Conservation (phyloP, 1,284 basidiomycete genomes). For the Ganoderma boninense region DNA sequence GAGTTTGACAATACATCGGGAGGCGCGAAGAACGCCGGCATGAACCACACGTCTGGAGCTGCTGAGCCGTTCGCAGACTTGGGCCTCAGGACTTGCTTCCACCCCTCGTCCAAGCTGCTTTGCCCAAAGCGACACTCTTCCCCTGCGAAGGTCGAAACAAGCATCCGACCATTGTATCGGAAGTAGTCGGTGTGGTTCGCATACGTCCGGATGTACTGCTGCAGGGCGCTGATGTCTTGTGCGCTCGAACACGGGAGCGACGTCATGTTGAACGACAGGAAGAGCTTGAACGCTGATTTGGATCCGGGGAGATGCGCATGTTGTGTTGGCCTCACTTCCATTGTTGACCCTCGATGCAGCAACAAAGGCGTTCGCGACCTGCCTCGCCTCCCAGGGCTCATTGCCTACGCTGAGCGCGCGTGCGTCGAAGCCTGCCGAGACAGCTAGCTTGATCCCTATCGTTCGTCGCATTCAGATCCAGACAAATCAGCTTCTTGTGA, state of each 20-base stretch:
- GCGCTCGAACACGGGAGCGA: slow-evolving; percentile 50
- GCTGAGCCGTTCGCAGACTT: slow-evolving; percentile 28
- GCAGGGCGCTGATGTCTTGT: slow-evolving; percentile 47
- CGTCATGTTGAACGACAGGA: slow-evolving; percentile 67
- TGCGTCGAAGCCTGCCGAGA: slow-evolving; percentile 49
- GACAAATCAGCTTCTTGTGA: neutral
- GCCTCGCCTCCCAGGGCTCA: slow-evolving; percentile 57
- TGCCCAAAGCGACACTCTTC: slow-evolving; percentile 58
- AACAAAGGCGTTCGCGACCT: slow-evolving; percentile 56
- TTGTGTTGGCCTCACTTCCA: neutral
- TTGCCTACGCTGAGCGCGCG: slow-evolving; percentile 56
- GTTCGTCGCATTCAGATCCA: neutral
- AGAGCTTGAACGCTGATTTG: slow-evolving; percentile 55
- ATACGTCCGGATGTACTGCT: slow-evolving; percentile 52
- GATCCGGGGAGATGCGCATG: slow-evolving; percentile 13
- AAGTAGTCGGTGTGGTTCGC: slow-evolving; percentile 53
- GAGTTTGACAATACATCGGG: slow-evolving; percentile 38
- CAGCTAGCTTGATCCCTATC: slow-evolving; percentile 49
- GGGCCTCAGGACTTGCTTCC: slow-evolving; percentile 42
- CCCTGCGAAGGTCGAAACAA: slow-evolving; percentile 65
- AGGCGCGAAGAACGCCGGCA: slow-evolving; percentile 49
- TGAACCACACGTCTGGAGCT: slow-evolving; percentile 41
- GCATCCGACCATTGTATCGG: slow-evolving; percentile 47
- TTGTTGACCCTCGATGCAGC: slow-evolving; percentile 31
- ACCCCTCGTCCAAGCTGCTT: slow-evolving; percentile 41